Conservation (phyloP, 1,284 basidiomycete genomes). For the Irpex rosettiformis region DNA sequence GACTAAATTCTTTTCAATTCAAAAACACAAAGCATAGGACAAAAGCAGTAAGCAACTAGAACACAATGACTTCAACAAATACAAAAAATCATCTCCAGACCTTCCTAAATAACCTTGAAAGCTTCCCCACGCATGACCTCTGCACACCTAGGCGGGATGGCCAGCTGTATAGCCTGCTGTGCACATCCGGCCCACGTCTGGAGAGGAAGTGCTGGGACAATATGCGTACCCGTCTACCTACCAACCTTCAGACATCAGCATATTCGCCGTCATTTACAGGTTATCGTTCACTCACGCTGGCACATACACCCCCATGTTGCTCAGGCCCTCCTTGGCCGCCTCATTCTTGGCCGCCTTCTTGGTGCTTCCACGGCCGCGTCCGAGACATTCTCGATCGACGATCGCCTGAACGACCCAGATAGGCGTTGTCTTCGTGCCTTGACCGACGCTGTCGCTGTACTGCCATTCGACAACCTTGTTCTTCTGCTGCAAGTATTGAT, state of each 20-base stretch:
- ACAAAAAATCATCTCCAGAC: neutral
- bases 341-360: slow-evolving; percentile 75
- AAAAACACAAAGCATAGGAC: neutral
- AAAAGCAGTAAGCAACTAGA: neutral
- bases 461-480: slow-evolving; percentile 63
- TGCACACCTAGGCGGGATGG: slow-evolving; percentile 32
- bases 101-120: neutral
- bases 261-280: neutral
- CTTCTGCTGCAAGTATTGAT: slow-evolving; percentile 63
- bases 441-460: slow-evolving; percentile 45
- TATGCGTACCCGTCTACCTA: slow-evolving; percentile 1
- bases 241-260: slow-evolving; percentile 3
- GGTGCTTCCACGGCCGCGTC: slow-evolving; percentile 60
- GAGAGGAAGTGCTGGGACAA: slow-evolving; percentile 26
- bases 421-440: slow-evolving; percentile 57
- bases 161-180: slow-evolving; percentile 21
- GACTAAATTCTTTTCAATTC: neutral
- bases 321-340: slow-evolving; percentile 35
- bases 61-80: neutral
- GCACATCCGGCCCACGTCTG: slow-evolving; percentile 31
- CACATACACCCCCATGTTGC: slow-evolving; percentile 27
- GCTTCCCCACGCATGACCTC: slow-evolving; percentile 23
- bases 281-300: slow-evolving; percentile 22
- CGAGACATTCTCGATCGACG: slow-evolving; percentile 55
- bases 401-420: slow-evolving; percentile 66